A percentile compares a stretch with the other conserved stretches of the same genome.
These are phyloP conservation scores for Tolypocladium paradoxum DNA, from an alignment of 2,329 filamentous ascomycete species.

Conservation along the genomic window DNA sequence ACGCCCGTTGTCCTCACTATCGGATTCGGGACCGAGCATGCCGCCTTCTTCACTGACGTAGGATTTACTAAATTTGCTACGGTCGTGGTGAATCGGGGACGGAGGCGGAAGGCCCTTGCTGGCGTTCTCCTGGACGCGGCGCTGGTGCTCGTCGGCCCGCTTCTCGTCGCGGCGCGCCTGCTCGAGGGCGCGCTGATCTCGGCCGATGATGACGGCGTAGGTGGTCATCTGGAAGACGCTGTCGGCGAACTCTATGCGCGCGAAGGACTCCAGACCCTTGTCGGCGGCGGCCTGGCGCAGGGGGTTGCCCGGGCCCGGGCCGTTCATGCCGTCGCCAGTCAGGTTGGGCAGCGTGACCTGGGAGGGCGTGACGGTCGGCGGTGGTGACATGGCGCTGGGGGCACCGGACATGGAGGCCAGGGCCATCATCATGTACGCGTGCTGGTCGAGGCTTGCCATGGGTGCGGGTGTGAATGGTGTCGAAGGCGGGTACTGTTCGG, in stretches of 20 bases:
- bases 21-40: constrained; percentile 53
- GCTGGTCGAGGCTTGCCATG: constrained; percentile 23
- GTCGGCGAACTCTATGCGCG: constrained; percentile 59
- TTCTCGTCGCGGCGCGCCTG: constrained; percentile 43
- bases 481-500: constrained; percentile 18
- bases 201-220: constrained; percentile 59
- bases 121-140: constrained; percentile 34
- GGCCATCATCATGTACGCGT: constrained; percentile 35
- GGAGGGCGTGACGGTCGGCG: constrained; percentile 33
- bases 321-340: constrained; percentile 18
- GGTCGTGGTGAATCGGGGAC: constrained; percentile 37
- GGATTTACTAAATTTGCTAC: constrained; percentile 48
- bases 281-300: constrained; percentile 22
- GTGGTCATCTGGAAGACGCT: constrained; percentile 72
- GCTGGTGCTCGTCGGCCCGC: constrained; percentile 32
- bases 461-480: constrained; percentile 22
- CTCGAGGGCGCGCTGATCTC: constrained; percentile 51
- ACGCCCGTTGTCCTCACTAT: constrained; percentile 39
- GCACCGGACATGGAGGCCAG: constrained; percentile 28
- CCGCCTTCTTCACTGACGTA: constrained; percentile 61
- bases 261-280: constrained; percentile 44
- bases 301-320: constrained; percentile 18
- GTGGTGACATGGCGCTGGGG: constrained; percentile 26
- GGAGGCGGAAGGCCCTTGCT: constrained; percentile 39
- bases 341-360: constrained; percentile 33